phyloP scores from a whole-genome alignment of 2,329 filamentous ascomycete genomes.

The Fusarium sp. region DNA sequence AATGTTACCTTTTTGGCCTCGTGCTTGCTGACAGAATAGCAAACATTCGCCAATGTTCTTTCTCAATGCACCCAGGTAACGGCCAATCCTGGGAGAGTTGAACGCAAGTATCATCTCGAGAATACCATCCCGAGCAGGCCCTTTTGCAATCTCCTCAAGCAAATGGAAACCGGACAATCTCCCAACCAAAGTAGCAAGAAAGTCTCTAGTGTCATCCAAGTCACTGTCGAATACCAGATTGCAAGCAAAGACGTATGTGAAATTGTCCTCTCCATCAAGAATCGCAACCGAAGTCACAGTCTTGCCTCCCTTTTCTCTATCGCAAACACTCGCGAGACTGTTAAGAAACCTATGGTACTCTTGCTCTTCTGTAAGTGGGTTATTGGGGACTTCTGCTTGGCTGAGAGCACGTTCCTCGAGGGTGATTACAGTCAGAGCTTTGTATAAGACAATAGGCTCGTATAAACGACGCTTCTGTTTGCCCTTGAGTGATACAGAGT shows the following conservation, averaged over 20 bases:
- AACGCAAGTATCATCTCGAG: slow-evolving; percentile 37
- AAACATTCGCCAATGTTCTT: slow-evolving; percentile 24
- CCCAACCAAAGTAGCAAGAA: slow-evolving; percentile 22
- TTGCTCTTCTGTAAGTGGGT: slow-evolving; percentile 32
- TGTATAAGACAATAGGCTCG: slow-evolving; percentile 45
- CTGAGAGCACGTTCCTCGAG: slow-evolving; percentile 9
- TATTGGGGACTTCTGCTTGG: not conserved
- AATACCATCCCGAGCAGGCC: not conserved
- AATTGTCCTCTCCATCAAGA: slow-evolving; percentile 41
- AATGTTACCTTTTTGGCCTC: not conserved
- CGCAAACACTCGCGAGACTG: slow-evolving; percentile 48
- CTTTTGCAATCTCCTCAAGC: accelerated
- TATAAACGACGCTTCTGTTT: slow-evolving; percentile 45
- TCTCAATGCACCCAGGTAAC: slow-evolving; percentile 30
- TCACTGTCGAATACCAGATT: slow-evolving; percentile 35
- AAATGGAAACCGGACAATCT: slow-evolving; percentile 11
- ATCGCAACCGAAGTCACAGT: slow-evolving; percentile 49
- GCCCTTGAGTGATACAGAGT: slow-evolving; percentile 8
- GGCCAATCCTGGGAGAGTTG: slow-evolving; percentile 28
- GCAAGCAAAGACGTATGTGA: slow-evolving; percentile 49
- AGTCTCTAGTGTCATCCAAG: not conserved
- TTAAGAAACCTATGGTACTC: slow-evolving; percentile 47
- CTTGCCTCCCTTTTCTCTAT: slow-evolving; percentile 42
- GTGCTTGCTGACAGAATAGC: not conserved
- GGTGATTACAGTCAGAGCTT: slow-evolving; percentile 39